Evolutionary conservation across 345 rosid species (phyloP), one percentile per base, ranked within the genome.

Genomic region (Pistacia vera): DNA sequence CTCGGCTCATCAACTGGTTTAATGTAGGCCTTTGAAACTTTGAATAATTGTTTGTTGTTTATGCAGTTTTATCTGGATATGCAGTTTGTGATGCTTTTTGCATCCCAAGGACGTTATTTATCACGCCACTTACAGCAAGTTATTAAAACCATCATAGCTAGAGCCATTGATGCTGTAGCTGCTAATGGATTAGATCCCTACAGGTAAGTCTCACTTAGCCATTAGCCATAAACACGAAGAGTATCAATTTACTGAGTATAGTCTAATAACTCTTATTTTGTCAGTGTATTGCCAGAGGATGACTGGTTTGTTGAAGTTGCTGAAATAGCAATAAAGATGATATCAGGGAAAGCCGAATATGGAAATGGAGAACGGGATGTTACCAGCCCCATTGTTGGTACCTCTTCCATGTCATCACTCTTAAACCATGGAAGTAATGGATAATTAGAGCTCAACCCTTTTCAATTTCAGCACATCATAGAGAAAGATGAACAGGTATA

Each of bases 221-320:
- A 16, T 30, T 46, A 14, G 33, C 63, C 61, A 16, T 25, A 62
- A 4, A 20, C 55, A 35, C 36, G 20, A 44, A 56, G 28, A 41
- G 20, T 54, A 38, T 64, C 72, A 5, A 28, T n/a, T 57, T 51
- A n/a, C 28, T 44, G 8, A 8, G 4, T 13, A 64, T 67, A 22
- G n/a, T 35, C 59, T 70, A 4, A 71, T 51, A 33, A 72, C 38
- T 0, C 17, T 33, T 73, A 30, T 61, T 58, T 68, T 79, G 62
- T 75, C 87, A 91, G 96, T 60, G 83, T 78, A 30, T 79, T 95
- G 83, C 99, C 97, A 5, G 97, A 89, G 79, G 99, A 95, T 44
- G 96, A 95, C 46, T 93, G 99, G 97, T 93, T 92, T 77, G 97
- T 89, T n/a, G 98, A 93, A 76, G 92, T 93, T 33, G 89, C 96